A percentile compares a stretch with the other conserved stretches of the same genome.
These are phyloP conservation scores for Blastobotrys aristatus DNA, from an alignment of 1,139 yeast genomes.

Conservation along the genomic window DNA sequence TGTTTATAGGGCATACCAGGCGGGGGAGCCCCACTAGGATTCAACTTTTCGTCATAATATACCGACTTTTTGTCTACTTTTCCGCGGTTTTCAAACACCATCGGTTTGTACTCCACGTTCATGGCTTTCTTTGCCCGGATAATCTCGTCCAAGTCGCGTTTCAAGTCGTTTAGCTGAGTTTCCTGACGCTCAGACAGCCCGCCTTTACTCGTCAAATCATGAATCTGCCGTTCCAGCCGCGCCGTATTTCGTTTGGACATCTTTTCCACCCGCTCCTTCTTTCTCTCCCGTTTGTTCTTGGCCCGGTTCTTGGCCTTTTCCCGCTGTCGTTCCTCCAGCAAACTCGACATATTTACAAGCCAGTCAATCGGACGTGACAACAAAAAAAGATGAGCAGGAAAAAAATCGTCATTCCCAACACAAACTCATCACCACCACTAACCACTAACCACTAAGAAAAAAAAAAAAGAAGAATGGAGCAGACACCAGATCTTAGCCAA, in stretches of 20 bases:
- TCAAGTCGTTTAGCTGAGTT: constrained; percentile 21
- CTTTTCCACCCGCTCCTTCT: constrained; percentile 21
- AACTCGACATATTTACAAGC: too few species aligned
- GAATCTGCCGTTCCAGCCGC: constrained; percentile 22
- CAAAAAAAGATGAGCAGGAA: too few species aligned
- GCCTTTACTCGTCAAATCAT: constrained; percentile 17
- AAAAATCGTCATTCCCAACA: neutral
- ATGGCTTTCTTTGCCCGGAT: constrained; percentile 23
- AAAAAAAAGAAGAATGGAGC: neutral
- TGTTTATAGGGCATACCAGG: constrained; percentile 21
- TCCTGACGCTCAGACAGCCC: constrained; percentile 16
- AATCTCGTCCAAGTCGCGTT: constrained; percentile 22
- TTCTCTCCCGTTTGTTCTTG: constrained; percentile 27
- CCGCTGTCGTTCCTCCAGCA: constrained; percentile 27
- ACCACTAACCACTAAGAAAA: neutral
- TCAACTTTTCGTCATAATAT: constrained; percentile 29
- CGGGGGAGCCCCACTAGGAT: constrained; percentile 29
- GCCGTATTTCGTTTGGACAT: constrained; percentile 22
- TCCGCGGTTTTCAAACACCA: neutral
- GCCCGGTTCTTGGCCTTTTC: constrained; percentile 31
- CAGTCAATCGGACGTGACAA: too few species aligned
- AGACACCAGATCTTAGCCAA: constrained; percentile 28
- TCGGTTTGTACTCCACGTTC: constrained; percentile 22
- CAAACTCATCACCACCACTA: neutral
- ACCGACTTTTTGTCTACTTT: constrained; percentile 21